Base-by-base conservation (phyloP, 768 basidiomycete genomes). In the Favolaschia claudopus region DNA sequence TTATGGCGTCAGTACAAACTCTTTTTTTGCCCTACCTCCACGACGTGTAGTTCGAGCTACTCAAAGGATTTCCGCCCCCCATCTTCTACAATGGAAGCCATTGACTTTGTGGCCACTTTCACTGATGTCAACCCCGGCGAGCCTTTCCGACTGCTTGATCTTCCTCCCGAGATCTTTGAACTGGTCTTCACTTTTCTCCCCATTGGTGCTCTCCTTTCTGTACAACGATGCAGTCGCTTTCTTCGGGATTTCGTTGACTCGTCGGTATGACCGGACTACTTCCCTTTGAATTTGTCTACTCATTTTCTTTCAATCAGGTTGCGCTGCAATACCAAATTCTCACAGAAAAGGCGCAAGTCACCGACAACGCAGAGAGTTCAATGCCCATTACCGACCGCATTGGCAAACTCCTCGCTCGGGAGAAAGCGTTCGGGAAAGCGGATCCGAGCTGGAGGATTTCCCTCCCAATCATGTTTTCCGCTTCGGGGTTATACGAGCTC, bases 401-500 rank as follows among this genome's bases (percentile, higher is more conserved):
- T 25, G 17, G 19, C 8, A 13, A 20, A 27, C 28, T 63, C 27
- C 47, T 29, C 19, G 47, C 46, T 4, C 50, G 57, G 25, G 62
- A 63, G 28, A 9, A 13, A 0, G 53, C 52, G 14, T 63, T 59
- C 22, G 31, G 2, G 10, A 10, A 33, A 5, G 29, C 38, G 27
- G 43, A 31, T 6, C 34, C 54, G 1, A 59, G 54, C 34, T 64
- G 58, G 63, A 45, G 10, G 24, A 3, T 37, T 12, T n/a, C 49
- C 1, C 27, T 57, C 5, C 24, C 43, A 6, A 55, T 64, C 14
- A 15, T 49, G 2, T 64, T 64, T 31, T 4, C 3, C 1, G 7
- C 58, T 3, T 28, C 63, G 1, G 58, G 63, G 10, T 28, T 64
- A 12, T 64, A 64, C 50, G 63, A 64, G 38, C 39, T 60, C 15